A percentile compares a stretch with the other conserved stretches of the same genome.
Conservation (phyloP, 805 yeast species). For the Wickerhamiella galacta region DNA sequence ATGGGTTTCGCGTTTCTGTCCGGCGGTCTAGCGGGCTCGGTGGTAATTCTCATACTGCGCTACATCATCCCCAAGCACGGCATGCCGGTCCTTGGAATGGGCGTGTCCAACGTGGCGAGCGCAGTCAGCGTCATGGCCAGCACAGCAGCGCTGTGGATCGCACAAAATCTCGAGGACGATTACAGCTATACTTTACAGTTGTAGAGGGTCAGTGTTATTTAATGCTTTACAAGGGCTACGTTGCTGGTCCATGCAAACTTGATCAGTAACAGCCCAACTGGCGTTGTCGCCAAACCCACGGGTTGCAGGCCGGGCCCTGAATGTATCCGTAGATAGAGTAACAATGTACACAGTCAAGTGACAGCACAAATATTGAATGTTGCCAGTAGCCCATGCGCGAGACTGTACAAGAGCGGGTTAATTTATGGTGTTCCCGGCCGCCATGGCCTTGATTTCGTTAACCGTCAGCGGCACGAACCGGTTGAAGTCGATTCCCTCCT, state of each 20-base stretch:
- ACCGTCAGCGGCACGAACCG: constrained; percentile 41
- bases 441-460: constrained; percentile 12
- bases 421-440: constrained; percentile 1
- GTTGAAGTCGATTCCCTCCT: constrained; percentile 27
- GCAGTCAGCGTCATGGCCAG: constrained; percentile 72
- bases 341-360: too few relatives aligned
- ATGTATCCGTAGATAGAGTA: too few relatives aligned
- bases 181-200: constrained; percentile 81
- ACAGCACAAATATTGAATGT: too few relatives aligned
- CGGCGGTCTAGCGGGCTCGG: constrained; percentile 84
- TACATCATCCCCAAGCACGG: constrained; percentile 62
- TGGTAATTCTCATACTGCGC: constrained; percentile 74
- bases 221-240: too few relatives aligned
- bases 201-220: too few relatives aligned
- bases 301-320: too few relatives aligned
- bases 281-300: too few relatives aligned
- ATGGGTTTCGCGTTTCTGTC: constrained; percentile 86
- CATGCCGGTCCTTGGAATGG: constrained; percentile 90
- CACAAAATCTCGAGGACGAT: constrained; percentile 92
- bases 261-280: too few relatives aligned
- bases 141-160: constrained; percentile 79
- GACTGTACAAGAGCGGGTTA: too few relatives aligned
- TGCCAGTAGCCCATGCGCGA: too few relatives aligned
- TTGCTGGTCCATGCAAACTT: too few relatives aligned
- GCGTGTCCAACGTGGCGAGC: constrained; percentile 69